Evolutionary conservation across 1,284 basidiomycete genomes (phyloP).

Genomic region (Malassezia japonica): DNA sequence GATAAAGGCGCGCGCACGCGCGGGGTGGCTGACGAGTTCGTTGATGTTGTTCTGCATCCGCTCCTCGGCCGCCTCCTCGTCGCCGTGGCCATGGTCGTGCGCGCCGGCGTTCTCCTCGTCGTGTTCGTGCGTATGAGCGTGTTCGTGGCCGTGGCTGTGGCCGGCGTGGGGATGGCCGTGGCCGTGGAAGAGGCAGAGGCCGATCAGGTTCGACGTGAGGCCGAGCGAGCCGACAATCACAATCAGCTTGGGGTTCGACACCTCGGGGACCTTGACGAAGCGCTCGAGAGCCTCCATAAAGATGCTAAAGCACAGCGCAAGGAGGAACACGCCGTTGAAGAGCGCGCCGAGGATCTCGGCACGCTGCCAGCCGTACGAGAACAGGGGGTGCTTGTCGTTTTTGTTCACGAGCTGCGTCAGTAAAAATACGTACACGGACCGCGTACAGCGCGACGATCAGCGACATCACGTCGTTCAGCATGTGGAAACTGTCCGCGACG

Average conservation of each 20-base stretch:
- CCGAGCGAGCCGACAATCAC: constrained; percentile 84
- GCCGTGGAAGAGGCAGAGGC: constrained; percentile 85
- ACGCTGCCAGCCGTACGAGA: constrained; percentile 92
- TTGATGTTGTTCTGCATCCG: constrained; percentile 22
- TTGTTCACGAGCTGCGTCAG: constrained; percentile 10
- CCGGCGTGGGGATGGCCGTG: constrained; percentile 38
- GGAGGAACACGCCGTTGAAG: constrained; percentile 89
- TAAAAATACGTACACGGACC: constrained; percentile 54
- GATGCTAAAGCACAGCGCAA: constrained; percentile 92
- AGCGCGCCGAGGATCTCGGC: constrained; percentile 80
- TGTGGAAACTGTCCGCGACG: constrained; percentile 94
- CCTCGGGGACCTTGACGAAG: constrained; percentile 67
- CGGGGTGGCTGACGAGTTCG: constrained; percentile 69
- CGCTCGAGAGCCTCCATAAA: constrained; percentile 83
- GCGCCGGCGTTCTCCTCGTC: background rate
- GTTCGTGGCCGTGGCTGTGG: constrained; percentile 59
- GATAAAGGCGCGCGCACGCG: constrained; percentile 73
- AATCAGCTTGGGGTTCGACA: constrained; percentile 73
- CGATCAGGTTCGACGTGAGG: constrained; percentile 81
- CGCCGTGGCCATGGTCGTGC: background rate
- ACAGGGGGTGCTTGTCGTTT: constrained; percentile 51
- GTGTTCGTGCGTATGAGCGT: constrained; percentile 15
- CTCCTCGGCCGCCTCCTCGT: constrained; percentile 10
- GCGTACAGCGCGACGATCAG: constrained; percentile 90
- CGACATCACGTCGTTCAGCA: constrained; percentile 75